A percentile compares a stretch with the other conserved stretches of the same genome.
Conservation (phyloP, 495 filamentous ascomycete species). For the Evansstolkia leycettana region DNA sequence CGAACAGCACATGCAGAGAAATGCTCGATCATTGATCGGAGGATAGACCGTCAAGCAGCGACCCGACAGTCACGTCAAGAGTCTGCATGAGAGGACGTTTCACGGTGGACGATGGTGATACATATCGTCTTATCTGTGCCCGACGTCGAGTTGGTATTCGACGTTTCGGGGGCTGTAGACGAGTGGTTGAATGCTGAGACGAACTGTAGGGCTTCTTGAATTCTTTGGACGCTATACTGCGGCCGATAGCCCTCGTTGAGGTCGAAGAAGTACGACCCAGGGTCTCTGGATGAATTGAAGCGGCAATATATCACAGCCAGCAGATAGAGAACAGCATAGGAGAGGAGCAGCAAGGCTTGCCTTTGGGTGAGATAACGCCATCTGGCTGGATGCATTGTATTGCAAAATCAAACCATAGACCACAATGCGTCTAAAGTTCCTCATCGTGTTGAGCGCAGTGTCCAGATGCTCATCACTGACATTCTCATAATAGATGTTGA, state of each 20-base stretch:
- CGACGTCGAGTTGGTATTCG: too few relatives aligned
- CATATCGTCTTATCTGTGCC: slow-evolving; percentile 9
- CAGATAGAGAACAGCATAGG: slow-evolving; percentile 17
- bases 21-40: slow-evolving; percentile 31
- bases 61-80: slow-evolving; percentile 36
- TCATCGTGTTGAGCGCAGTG: slow-evolving; percentile 58
- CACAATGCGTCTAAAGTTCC: slow-evolving; percentile 51
- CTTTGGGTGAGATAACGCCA: too few relatives aligned
- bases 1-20: slow-evolving; percentile 40
- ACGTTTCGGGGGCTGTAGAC: too few relatives aligned
- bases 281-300: slow-evolving; percentile 12
- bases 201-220: slow-evolving; percentile 10
- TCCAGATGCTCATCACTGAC: slow-evolving; percentile 84
- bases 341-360: slow-evolving; percentile 6
- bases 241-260: slow-evolving; percentile 16
- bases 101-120: slow-evolving; percentile 22
- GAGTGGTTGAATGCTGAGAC: too few relatives aligned
- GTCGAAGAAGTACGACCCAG: slow-evolving; percentile 14
- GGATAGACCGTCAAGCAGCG: slow-evolving; percentile 36
- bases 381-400: slow-evolving; percentile 32
- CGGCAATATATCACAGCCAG: slow-evolving; percentile 14
- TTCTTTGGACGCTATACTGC: slow-evolving; percentile 9
- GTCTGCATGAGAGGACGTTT: slow-evolving; percentile 27
- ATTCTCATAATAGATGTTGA: slow-evolving; percentile 94
- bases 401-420: slow-evolving; percentile 50